These are phyloP conservation scores for Aspergillus bridgeri DNA, from an alignment of 495 filamentous ascomycete genomes.

Conservation along the genomic window DNA sequence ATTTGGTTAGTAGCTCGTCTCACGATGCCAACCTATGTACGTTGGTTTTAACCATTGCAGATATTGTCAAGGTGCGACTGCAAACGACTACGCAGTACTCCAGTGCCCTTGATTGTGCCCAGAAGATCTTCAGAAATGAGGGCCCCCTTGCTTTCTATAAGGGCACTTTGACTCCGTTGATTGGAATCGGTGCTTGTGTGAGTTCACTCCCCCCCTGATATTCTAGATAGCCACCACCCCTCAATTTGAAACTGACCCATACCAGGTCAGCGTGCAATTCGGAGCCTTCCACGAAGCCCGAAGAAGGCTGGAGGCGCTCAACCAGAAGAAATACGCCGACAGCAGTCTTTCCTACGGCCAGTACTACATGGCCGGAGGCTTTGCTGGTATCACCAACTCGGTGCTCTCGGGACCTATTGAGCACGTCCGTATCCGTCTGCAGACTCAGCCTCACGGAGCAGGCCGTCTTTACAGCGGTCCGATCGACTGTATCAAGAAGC, in stretches of 20 bases:
- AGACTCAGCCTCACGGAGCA: conserved; percentile 90
- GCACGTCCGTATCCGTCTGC: conserved; percentile 94
- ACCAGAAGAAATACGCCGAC: conserved; percentile 51
- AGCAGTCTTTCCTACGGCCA: conserved; percentile 67
- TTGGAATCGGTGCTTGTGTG: conserved; percentile 95
- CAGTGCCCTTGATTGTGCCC: conserved; percentile 74
- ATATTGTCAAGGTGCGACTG: conserved; percentile 97
- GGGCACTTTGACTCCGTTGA: conserved; percentile 90
- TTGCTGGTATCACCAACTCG: conserved; percentile 88
- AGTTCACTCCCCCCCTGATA: conserved; percentile 19
- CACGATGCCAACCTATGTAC: not conserved
- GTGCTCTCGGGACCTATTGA: conserved; percentile 90
- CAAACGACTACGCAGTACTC: conserved; percentile 83
- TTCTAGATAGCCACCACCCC: not conserved
- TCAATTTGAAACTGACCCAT: not conserved
- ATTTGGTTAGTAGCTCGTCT: not conserved
- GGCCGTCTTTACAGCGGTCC: conserved; percentile 77
- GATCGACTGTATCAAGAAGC: conserved; percentile 83
- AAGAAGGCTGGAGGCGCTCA: conserved; percentile 73
- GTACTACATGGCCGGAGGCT: conserved; percentile 88
- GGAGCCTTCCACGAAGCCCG: conserved; percentile 93
- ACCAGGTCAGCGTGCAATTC: conserved; percentile 88
- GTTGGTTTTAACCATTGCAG: conserved; percentile 38
- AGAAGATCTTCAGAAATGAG: conserved; percentile 81
- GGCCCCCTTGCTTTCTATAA: conserved; percentile 95